Evolutionary conservation across 352 stramenopile species (phyloP), one percentile per base, ranked within the genome.

Genomic region (Globisporangium acanthophoron): DNA sequence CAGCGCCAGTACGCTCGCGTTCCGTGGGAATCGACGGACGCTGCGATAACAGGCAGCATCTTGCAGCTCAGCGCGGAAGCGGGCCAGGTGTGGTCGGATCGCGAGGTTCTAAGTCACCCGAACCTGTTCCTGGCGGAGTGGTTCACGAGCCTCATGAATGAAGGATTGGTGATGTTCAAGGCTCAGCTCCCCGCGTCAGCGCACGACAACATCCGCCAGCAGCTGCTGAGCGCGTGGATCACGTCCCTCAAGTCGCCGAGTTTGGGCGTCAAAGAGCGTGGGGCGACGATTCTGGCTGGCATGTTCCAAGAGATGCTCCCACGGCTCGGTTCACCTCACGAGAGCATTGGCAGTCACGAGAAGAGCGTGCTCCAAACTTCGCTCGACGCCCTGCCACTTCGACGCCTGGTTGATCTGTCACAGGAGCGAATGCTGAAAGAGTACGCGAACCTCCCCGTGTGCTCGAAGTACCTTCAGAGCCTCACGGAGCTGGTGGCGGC

Each of bases 61-160:
- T 40, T 92, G 4, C 85, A 94, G 41, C 73, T 92, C 9, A 87
- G 76, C 40, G 77, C 76, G 15, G 78, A 91, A 62, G 58, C 74
- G 48, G 74, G 80, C 2, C 73, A 90, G 39, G 62, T 77, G 11
- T 95, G 86, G 83, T 90, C 84, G 11, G 88, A 96, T 59, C 82
- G 76, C 57, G 78, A 92, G 60, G 78, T 95, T 6, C 61, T 93
- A 5, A 83, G 71, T 44, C 86, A 96, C 40, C 88, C 88, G 13
- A 96, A 94, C 35, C 65, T 96, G 0, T 91, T 89, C 55, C 70
- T 96, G 20, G 87, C 86, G 0, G 83, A 96, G 53, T 96, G 82
- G 84, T 76, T 93, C 52, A 95, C 79, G 56, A 71, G 71, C 5
- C 68, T 96, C 35, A 51, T 96, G 54, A 74, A 92, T 54, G 74